Evolutionary conservation across 352 stramenopile genomes (phyloP), one percentile per base, ranked within the genome.

Genomic region (Aphanomyces invadans): DNA sequence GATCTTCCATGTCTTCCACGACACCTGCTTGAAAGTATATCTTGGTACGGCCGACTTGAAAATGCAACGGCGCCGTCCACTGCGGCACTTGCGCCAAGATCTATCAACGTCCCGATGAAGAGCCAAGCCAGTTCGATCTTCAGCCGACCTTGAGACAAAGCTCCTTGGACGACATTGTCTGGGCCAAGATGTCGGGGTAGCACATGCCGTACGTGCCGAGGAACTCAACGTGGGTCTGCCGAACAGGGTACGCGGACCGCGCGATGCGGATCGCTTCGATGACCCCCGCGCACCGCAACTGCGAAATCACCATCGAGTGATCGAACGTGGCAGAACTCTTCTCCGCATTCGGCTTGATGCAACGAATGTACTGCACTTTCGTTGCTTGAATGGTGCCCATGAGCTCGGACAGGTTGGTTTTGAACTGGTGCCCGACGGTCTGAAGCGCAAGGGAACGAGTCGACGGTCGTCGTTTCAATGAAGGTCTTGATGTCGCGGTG

Each of bases 181-280:
- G 21, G 11, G 4, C 49, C 25, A 57, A 33, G 7, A 57, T 32
- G 3, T 57, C 49, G 12, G 49, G 4, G 29, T 36, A 57, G 49
- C 49, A 57, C 49, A 89, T 78, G 75, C 86, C 88, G 57, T 90
- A 94, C 29, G 87, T 91, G 42, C 88, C 82, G 10, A 90, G 65
- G 9, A 94, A 32, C 42, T 91, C 83, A 56, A 90, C 73, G 54
- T 98, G 88, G 38, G 81, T 77, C 23, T 98, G 74, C 36, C 97
- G 92, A 67, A 99, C 97, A 38, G 97, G 96, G 73, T 99, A 99
- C 25, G 96, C 97, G 52, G 96, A 89, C 54, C 97, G 90, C 51
- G 95, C 96, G 61, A 99, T 98, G 51, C 96, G 90, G 39, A 99
- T 98, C 7, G 97, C 97, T 76, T 99, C 97, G 39, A 99, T 96